Conservation (phyloP, 2,329 filamentous ascomycete species). For the Diaporthe eres region DNA sequence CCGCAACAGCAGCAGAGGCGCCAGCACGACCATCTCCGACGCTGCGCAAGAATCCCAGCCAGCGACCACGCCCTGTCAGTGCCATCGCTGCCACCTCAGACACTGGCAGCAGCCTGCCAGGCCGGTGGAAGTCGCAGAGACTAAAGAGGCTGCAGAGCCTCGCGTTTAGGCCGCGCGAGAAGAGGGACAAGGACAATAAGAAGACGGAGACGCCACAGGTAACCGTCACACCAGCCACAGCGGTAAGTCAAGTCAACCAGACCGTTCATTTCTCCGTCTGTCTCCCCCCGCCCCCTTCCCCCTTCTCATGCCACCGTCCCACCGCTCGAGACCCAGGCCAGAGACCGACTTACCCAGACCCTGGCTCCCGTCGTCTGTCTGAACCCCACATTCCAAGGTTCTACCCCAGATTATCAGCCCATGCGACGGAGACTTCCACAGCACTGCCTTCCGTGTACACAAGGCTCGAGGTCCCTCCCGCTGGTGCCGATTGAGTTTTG, state of each 20-base stretch:
- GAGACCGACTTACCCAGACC: slow-evolving; percentile 5
- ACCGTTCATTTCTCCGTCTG: slow-evolving; percentile 3
- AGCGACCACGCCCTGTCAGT: slow-evolving; percentile 45
- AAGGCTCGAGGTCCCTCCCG: slow-evolving; percentile 1
- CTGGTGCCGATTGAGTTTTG: slow-evolving; percentile 31
- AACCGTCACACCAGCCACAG: slow-evolving; percentile 36
- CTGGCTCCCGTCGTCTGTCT: slow-evolving; percentile 27
- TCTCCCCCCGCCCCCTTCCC: neutral
- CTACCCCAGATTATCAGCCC: slow-evolving; percentile 44
- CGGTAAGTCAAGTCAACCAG: slow-evolving; percentile 36
- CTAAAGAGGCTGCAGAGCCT: slow-evolving; percentile 33
- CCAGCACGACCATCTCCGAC: neutral
- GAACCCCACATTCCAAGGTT: slow-evolving; percentile 39
- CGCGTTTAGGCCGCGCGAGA: slow-evolving; percentile 8
- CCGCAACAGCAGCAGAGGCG: neutral
- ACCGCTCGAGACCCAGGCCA: slow-evolving; percentile 6
- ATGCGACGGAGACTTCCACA: slow-evolving; percentile 38
- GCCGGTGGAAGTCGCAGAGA: slow-evolving; percentile 34
- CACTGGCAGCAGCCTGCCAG: slow-evolving; percentile 8
- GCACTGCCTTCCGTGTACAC: neutral
- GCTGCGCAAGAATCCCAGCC: slow-evolving; percentile 42
- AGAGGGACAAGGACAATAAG: slow-evolving; percentile 30
- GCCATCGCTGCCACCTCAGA: slow-evolving; percentile 1
- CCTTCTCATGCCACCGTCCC: neutral
- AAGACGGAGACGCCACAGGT: slow-evolving; percentile 28